Base-by-base conservation (phyloP, 257 asterid genomes). In the Rhazya stricta region DNA sequence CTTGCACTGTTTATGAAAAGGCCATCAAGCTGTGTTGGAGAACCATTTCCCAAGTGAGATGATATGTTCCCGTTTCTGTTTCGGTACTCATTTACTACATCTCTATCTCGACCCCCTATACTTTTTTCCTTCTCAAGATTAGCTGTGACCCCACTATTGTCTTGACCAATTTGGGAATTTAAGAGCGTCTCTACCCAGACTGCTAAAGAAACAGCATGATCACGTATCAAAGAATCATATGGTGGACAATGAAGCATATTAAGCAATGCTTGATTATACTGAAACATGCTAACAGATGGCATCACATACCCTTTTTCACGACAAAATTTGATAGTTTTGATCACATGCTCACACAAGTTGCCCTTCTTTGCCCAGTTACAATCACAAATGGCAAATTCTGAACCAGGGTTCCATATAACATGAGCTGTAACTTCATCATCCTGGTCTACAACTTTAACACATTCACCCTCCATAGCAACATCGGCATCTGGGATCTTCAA, bases 361-460 rank as follows among this genome's bases (percentile, higher is more conserved):
- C 99, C 99, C 77, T 76, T 75, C 78, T 84, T 83, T 3, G 97
- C 90, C 96, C 97, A 87, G 61, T 83, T 80, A 76, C 99, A 94
- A 76, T 91, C 91, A 66, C 99, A 94, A 57, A 92, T 72, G 42
- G 96, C 97, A 80, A 79, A 94, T 63, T 94, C 99, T 37, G 99
- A 90, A 79, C 92, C 91, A 58, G 97, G 94, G 85, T 90, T 90
- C 73, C 79, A 39, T 50, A 94, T 80, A 53, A 80, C 69, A 84
- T 88, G 88, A 72, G 82, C 67, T 45, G 68, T 72, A 71, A 76
- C 77, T 48, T 79, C 85, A 82, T 90, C 84, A 50, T 81, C 78
- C 82, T 32, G 84, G 56, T 85, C 89, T 69, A 79, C 76, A 67
- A 92, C 87, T 85, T 85, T 89, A 13, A 91, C 89, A 83, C 60